Percentiles rank a stretch among this genome's conserved stretches.
These are phyloP conservation scores for Diaporthe destruens DNA, from an alignment of 2,329 filamentous ascomycete species.

Conservation along the genomic window DNA sequence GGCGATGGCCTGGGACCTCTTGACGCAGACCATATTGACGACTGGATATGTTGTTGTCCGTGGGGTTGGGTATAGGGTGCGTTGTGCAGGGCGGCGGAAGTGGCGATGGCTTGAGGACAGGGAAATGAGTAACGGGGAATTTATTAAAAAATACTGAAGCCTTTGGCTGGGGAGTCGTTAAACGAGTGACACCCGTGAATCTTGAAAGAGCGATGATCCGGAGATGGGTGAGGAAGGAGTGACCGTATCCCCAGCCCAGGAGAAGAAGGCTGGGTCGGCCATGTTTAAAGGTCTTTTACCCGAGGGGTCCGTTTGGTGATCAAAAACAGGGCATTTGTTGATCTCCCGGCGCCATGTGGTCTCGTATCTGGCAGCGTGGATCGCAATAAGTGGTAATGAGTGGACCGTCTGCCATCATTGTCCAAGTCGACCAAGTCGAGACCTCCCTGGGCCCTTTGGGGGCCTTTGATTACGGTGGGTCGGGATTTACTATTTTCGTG, in stretches of 20 bases:
- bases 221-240: slow-evolving; percentile 33
- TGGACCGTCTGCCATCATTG: slow-evolving; percentile 34
- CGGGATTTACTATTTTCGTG: slow-evolving; percentile 33
- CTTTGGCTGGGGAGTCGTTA: slow-evolving; percentile 12
- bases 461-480: slow-evolving; percentile 39
- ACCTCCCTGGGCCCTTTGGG: slow-evolving; percentile 29
- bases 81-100: not conserved
- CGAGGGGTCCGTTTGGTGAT: slow-evolving; percentile 5
- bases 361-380: slow-evolving; percentile 39
- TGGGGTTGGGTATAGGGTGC: not conserved
- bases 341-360: slow-evolving; percentile 40
- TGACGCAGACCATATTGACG: slow-evolving; percentile 40
- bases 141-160: slow-evolving; percentile 23
- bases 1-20: slow-evolving; percentile 42
- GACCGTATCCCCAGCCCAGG: slow-evolving; percentile 9
- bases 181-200: slow-evolving; percentile 33
- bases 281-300: slow-evolving; percentile 28
- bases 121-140: slow-evolving; percentile 3
- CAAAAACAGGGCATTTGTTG: slow-evolving; percentile 37
- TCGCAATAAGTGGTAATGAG: slow-evolving; percentile 35
- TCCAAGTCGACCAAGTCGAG: slow-evolving; percentile 35
- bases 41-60: not conserved
- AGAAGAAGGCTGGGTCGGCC: slow-evolving; percentile 15
- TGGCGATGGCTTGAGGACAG: not conserved
- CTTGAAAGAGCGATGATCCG: slow-evolving; percentile 30